Evolutionary conservation across 2,329 filamentous ascomycete species (phyloP), one percentile per base, ranked within the genome.

Genomic region (Leptodontidium sp.): DNA sequence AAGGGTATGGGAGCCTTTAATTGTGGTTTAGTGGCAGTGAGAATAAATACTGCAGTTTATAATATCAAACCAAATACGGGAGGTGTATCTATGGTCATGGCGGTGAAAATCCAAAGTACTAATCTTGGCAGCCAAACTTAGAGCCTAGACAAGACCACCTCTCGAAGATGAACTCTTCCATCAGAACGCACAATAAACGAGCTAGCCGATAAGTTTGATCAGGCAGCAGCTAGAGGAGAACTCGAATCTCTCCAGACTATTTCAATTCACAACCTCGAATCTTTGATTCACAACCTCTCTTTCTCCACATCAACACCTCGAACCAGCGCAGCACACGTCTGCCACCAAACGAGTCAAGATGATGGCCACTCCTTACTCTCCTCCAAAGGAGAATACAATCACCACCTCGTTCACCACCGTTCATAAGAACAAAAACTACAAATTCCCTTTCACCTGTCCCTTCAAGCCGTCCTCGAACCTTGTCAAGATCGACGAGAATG

Each of bases 361-460:
- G 26, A 40, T 40, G 38, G 38, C 38, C 38, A 52, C 7, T 52
- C 49, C 21, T n/a, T 14, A 52, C 49, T 12, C 49, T 26, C 49
- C 40, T 29, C 9, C 38, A 45, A 61, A 61, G 24, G 24, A 32
- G 6, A 53, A 53, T 4, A 8, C 29, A n/a, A 32, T 58, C 21
- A 58, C 55, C 17, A 58, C 55, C 7, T 35, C 55, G 11, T 58
- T 58, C 55, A 38, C n/a, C 29, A 58, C 59, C 1, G 43, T 61
- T 11, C 43, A 35, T 24, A 17, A 49, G 21, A 14, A 26, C 11
- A 61, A 61, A 26, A 8, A 29, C 12, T 15, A 32, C 17, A 49
- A 21, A 11, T 61, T 61, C 6, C 43, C 59, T 2, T 61, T 61
- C 40, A 61, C 24, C n/a, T n/a, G 38, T 40, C 38, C 59, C 2